Percentiles rank a stretch among this genome's conserved stretches.
Evolutionary conservation across 2,329 filamentous ascomycete species (phyloP).

Genomic region (Xenosphaeropsis pyriputrescens): DNA sequence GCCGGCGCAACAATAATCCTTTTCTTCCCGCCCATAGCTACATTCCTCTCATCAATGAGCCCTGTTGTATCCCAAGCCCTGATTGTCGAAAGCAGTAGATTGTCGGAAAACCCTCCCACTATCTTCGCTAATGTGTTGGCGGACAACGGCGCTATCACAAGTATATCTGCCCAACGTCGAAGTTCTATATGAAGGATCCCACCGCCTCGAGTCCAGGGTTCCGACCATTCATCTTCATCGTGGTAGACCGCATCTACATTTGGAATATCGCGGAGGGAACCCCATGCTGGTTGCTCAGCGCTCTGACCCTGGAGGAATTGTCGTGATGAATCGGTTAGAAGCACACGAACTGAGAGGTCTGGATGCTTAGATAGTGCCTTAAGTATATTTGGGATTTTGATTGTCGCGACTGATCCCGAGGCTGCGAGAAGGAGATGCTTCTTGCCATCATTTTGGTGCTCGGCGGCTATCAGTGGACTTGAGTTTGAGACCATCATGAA

Average conservation of each 20-base stretch:
- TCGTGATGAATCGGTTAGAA: constrained; percentile 61
- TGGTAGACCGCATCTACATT: constrained; percentile 71
- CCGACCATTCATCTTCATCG: constrained; percentile 75
- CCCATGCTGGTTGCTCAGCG: constrained; percentile 58
- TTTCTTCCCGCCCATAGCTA: constrained; percentile 23
- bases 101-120: constrained; percentile 61
- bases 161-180: constrained; percentile 64
- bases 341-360: constrained; percentile 64
- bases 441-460: constrained; percentile 30
- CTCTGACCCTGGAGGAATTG: constrained; percentile 68
- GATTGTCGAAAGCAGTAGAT: constrained; percentile 58
- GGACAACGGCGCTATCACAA: constrained; percentile 67
- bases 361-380: constrained; percentile 33
- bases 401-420: constrained; percentile 70
- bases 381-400: constrained; percentile 63
- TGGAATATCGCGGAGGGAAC: constrained; percentile 39
- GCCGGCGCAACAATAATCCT: constrained; percentile 63
- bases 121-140: constrained; percentile 84
- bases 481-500: neutral
- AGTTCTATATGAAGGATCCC: constrained; percentile 84
- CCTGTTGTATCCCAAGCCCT: constrained; percentile 68
- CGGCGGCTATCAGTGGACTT: constrained; percentile 8
- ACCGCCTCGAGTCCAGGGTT: constrained; percentile 64
- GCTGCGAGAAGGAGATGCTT: constrained; percentile 50
- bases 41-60: constrained; percentile 3